These are phyloP conservation scores for Gigaspora rosea DNA, from an alignment of 192 early-diverging fungal genomes.

Conservation along the genomic window DNA sequence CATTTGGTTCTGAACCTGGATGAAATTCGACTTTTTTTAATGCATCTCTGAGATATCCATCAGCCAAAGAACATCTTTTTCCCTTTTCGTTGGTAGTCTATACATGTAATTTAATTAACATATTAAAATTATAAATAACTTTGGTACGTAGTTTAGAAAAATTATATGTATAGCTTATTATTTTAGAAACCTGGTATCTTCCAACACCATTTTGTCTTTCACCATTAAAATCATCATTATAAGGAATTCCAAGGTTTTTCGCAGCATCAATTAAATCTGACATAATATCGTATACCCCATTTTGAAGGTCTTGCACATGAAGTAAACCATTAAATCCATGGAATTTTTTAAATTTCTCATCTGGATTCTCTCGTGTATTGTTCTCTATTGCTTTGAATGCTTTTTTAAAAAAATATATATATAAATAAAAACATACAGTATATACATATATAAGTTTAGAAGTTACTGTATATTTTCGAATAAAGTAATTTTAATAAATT, in stretches of 20 bases:
- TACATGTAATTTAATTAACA: background rate
- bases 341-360: background rate
- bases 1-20: background rate
- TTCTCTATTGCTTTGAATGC: background rate
- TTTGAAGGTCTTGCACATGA: background rate
- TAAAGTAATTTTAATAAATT: background rate
- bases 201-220: conserved; percentile 5
- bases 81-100: background rate
- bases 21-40: background rate
- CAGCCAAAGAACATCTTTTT: background rate
- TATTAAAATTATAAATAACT: background rate
- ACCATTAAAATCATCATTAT: background rate
- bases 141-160: background rate
- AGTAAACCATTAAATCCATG: conserved; percentile 6
- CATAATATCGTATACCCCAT: background rate
- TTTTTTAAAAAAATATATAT: too few relatives aligned
- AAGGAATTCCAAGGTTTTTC: background rate
- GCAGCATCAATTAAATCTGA: background rate
- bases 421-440: too few relatives aligned
- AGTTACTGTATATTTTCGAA: background rate
- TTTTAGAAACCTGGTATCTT: background rate
- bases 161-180: background rate
- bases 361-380: background rate
- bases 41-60: background rate
- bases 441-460: background rate